These are phyloP conservation scores for Naganishia sp. DNA, from an alignment of 1,284 basidiomycete genomes.

Conservation along the genomic window DNA sequence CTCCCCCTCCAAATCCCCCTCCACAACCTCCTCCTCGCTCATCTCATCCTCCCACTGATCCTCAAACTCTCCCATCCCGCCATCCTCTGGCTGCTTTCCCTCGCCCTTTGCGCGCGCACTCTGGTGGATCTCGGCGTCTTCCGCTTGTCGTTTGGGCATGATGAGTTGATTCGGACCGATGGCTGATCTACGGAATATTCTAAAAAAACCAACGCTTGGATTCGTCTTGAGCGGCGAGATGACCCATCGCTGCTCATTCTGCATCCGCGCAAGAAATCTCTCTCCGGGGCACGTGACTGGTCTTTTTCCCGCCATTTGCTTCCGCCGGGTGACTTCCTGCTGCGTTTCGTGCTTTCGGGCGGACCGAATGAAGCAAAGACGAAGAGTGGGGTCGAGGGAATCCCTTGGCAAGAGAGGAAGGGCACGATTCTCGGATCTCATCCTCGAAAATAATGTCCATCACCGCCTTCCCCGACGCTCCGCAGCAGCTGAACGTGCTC, in stretches of 20 bases:
- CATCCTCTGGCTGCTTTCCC: constrained; percentile 48
- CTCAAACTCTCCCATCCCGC: constrained; percentile 61
- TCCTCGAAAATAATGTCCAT: constrained; percentile 12
- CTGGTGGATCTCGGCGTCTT: constrained; percentile 45
- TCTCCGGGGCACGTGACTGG: constrained; percentile 5
- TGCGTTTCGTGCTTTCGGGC: background rate
- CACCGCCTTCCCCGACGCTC: constrained; percentile 47
- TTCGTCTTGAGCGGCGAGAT: background rate
- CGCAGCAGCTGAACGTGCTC: constrained; percentile 63
- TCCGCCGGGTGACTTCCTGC: constrained; percentile 11
- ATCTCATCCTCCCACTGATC: constrained; percentile 60
- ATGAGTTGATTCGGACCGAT: background rate
- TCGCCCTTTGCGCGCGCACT: constrained; percentile 32
- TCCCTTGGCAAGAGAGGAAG: background rate
- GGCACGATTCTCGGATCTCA: background rate
- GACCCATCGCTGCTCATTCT: background rate
- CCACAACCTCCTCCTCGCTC: constrained; percentile 47
- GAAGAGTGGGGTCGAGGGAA: too few relatives aligned
- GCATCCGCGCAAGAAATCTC: constrained; percentile 21
- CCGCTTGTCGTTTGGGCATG: constrained; percentile 46
- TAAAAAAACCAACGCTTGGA: background rate
- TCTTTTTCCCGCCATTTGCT: background rate
- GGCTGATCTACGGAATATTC: background rate
- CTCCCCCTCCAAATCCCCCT: constrained; percentile 45
- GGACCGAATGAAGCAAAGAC: too few relatives aligned